Evolutionary conservation across 768 basidiomycete genomes (phyloP), one percentile per base, ranked within the genome.

Genomic region (Agaricus subrufescens): DNA sequence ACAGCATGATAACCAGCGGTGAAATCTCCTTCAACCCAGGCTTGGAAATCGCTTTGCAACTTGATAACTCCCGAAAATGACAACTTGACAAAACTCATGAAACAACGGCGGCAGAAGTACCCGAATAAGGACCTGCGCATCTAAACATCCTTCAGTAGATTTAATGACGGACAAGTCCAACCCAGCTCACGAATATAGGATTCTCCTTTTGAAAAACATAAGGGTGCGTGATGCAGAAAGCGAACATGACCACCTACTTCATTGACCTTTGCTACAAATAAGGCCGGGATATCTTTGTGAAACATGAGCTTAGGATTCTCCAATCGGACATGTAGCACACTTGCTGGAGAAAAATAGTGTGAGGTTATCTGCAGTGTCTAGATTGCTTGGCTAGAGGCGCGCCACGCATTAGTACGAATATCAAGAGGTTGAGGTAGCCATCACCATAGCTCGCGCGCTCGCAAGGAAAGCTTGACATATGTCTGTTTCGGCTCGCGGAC

Each of bases 91-190:
- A 86, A 92, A 62, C 80, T 85, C 48, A 90, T 77, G 58, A 79
- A 85, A 65, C 87, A 91, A 40, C 91, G 79, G 46, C 91, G 86
- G 61, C 81, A 84, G 64, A 92, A 93, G 62, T 83, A 89, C 2
- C 90, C 92, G 66, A 92, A 89, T 23, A 89, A 70, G 2, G 91
- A 93, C 19, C 88, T 84, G 27, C 87, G 83, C 51, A 75, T 76
- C 91, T 92, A 52, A 46, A 14, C 27, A n/a, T 27, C 46, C 29
- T 34, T 31, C 30, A 39, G 34, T 31, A 8, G 15, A 19, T 52
- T 44, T 40, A 38, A 49, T 19, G 9, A 49, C 56, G 34, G 23
- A 38, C 14, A 12, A 29, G 19, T 30, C 3, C 14, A 12, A 5
- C 40, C 39, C 38, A 25, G 53, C 54, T 44, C 50, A 65, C 65